Evolutionary conservation across 2,329 filamentous ascomycete species (phyloP).

Genomic region (Volutella citrinella): DNA sequence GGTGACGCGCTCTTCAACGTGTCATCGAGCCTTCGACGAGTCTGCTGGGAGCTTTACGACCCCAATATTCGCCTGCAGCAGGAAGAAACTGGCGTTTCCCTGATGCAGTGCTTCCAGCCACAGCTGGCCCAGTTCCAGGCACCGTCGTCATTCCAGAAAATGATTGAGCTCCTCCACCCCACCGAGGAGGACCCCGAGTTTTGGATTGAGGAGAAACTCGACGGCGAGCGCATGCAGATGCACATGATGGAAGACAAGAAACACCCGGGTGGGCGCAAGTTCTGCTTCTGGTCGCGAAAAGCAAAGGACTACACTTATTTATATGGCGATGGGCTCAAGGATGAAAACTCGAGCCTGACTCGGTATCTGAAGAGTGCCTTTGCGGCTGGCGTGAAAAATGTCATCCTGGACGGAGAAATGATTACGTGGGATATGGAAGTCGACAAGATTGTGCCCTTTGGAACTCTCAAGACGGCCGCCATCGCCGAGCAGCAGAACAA

Average conservation of each 20-base stretch:
- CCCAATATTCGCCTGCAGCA: constrained; percentile 69
- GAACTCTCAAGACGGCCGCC: constrained; percentile 88
- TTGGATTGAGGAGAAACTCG: constrained; percentile 97
- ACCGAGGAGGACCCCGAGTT: constrained; percentile 73
- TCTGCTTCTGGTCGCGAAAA: constrained; percentile 92
- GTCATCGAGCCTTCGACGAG: constrained; percentile 81
- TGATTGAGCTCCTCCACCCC: constrained; percentile 65
- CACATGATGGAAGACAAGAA: constrained; percentile 76
- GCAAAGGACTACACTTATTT: constrained; percentile 95
- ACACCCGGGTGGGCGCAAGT: constrained; percentile 66
- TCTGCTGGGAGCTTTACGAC: constrained; percentile 91
- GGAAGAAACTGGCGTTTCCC: constrained; percentile 68
- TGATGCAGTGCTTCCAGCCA: constrained; percentile 97
- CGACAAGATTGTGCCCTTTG: constrained; percentile 84
- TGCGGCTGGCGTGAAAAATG: constrained; percentile 69
- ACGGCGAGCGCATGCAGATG: constrained; percentile 95
- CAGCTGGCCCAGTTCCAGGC: constrained; percentile 92
- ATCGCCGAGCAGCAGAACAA: constrained; percentile 67
- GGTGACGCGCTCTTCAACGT: constrained; percentile 80
- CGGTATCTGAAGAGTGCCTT: constrained; percentile 78
- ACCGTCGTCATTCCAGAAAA: constrained; percentile 71
- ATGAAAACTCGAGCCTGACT: constrained; percentile 74
- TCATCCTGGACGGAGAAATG: constrained; percentile 97
- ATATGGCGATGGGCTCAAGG: constrained; percentile 75
- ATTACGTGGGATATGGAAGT: constrained; percentile 91